phyloP scores from a whole-genome alignment of 352 stramenopile genomes.

The Phytopythium oedochilum region DNA sequence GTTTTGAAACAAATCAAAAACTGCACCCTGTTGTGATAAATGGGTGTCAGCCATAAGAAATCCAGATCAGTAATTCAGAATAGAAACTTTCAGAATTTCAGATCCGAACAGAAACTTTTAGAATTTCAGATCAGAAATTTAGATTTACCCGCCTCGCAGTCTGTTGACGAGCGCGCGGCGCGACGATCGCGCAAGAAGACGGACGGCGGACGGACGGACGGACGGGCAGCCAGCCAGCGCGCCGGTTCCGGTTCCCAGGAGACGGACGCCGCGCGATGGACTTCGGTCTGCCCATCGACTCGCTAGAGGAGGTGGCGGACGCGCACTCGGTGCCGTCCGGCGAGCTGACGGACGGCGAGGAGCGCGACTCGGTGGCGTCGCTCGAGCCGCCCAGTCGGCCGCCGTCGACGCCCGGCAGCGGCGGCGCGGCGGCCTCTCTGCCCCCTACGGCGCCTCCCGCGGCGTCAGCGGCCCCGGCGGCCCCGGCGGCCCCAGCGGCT shows the following conservation, averaged over 20 bases:
- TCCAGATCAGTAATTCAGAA: too few relatives aligned
- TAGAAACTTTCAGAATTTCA: too few relatives aligned
- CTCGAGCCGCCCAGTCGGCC: not conserved
- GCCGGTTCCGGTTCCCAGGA: too few relatives aligned
- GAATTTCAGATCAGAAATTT: too few relatives aligned
- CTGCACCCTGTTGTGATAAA: too few relatives aligned
- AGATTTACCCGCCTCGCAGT: too few relatives aligned
- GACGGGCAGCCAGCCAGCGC: too few relatives aligned
- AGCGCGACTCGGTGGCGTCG: constrained; percentile 3
- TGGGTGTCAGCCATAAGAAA: too few relatives aligned
- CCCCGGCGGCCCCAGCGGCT: not conserved
- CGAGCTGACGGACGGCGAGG: constrained; percentile 3
- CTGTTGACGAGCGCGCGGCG: not conserved
- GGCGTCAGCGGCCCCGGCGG: not conserved
- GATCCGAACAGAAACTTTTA: too few relatives aligned
- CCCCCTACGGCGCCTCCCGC: not conserved
- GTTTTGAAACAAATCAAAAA: too few relatives aligned
- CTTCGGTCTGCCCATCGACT: constrained; percentile 2
- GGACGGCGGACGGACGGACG: too few relatives aligned
- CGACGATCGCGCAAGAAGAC: not conserved
- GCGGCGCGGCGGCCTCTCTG: not conserved
- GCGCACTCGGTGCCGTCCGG: not conserved
- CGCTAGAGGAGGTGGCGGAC: constrained; percentile 5
- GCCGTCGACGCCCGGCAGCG: not conserved
- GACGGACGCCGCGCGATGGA: not conserved